phyloP scores from a whole-genome alignment of 495 filamentous ascomycete genomes.

The Xylaria curta region DNA sequence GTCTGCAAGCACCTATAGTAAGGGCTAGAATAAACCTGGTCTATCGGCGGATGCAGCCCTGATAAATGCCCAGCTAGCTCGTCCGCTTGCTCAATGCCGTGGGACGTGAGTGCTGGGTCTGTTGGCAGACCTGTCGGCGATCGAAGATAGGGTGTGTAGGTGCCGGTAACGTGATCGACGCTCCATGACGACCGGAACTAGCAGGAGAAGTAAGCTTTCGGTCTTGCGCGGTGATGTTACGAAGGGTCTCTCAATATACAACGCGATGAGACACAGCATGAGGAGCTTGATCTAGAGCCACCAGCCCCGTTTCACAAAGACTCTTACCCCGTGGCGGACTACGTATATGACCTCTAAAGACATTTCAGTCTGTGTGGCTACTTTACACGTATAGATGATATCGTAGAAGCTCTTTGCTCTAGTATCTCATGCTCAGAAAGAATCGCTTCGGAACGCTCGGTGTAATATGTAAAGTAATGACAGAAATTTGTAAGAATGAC shows the following conservation, averaged over 20 bases:
- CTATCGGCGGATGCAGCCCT: slow-evolving; percentile 67
- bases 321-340: slow-evolving; percentile 81
- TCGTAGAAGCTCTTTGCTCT: background rate
- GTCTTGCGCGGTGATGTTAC: background rate
- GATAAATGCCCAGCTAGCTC: slow-evolving; percentile 73
- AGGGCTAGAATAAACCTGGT: slow-evolving; percentile 81
- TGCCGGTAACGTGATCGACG: slow-evolving; percentile 78
- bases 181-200: slow-evolving; percentile 91
- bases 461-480: background rate
- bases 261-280: background rate
- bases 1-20: slow-evolving; percentile 96
- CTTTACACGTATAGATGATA: background rate
- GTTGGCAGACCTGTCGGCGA: slow-evolving; percentile 85
- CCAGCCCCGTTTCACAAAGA: background rate
- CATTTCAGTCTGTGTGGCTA: slow-evolving; percentile 40
- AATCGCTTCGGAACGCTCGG: background rate
- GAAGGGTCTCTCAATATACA: slow-evolving; percentile 16
- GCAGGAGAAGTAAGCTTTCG: slow-evolving; percentile 32
- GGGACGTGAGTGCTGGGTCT: slow-evolving; percentile 84
- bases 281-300: background rate
- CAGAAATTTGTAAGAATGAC: background rate
- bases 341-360: slow-evolving; percentile 82
- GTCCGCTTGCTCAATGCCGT: slow-evolving; percentile 83
- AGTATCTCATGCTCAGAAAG: background rate
- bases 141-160: slow-evolving; percentile 69